Evolutionary conservation across 257 asterid genomes (phyloP).

Genomic region (Nicotiana tabacum): DNA sequence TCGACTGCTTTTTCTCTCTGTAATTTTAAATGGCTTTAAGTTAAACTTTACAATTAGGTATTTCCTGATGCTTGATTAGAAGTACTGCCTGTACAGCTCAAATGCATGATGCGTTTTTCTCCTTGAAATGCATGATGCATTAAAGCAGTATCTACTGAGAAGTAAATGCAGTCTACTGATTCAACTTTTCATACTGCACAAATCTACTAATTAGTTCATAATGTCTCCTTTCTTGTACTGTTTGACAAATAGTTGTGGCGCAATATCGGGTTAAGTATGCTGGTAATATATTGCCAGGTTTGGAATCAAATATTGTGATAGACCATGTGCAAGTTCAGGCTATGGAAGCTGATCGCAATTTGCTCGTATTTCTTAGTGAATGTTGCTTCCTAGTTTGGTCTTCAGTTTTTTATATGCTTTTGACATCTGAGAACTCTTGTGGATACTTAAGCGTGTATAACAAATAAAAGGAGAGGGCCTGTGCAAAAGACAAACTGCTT

Average conservation of each 20-base stretch:
- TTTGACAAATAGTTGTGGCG: not conserved
- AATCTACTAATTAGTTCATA: not conserved
- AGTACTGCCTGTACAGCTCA: not conserved
- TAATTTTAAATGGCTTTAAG: not conserved
- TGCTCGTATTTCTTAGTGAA: not conserved
- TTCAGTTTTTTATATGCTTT: not conserved
- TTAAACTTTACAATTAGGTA: not conserved
- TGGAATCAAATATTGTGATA: not conserved
- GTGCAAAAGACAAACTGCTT: not conserved
- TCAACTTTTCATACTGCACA: not conserved
- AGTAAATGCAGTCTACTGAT: not conserved
- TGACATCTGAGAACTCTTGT: not conserved
- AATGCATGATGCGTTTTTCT: not conserved
- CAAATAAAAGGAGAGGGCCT: not conserved
- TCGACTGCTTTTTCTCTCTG: not conserved
- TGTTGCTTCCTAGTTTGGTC: not conserved
- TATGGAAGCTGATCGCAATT: not conserved
- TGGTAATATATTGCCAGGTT: not conserved
- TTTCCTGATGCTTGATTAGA: not conserved
- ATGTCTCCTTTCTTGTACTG: not conserved
- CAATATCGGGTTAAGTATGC: not conserved
- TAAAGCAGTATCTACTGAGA: not conserved
- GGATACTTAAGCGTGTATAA: not conserved
- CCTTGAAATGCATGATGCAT: not conserved
- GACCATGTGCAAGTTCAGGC: not conserved